phyloP scores from a whole-genome alignment of 441 rosid species.

The Brassica balearica region DNA sequence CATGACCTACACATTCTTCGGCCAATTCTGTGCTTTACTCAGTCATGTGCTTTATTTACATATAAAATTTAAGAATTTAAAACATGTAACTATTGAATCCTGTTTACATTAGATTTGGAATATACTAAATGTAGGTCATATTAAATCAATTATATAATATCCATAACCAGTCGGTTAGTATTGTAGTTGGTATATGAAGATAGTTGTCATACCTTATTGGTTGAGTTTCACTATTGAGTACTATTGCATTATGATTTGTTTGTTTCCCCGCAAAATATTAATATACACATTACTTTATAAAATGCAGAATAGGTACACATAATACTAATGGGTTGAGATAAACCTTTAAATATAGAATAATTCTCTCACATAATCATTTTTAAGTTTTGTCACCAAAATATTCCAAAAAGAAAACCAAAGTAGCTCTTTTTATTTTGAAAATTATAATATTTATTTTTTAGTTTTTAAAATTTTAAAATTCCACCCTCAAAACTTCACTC shows the following conservation, averaged over 20 bases:
- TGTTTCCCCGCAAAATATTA: too few relatives aligned
- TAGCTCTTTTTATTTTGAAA: too few relatives aligned
- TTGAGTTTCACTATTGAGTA: background rate
- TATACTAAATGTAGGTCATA: background rate
- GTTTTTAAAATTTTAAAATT: too few relatives aligned
- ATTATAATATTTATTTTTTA: too few relatives aligned
- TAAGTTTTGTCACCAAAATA: too few relatives aligned
- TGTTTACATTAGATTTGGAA: background rate
- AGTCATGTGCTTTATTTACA: slow-evolving; percentile 4
- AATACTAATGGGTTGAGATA: too few relatives aligned
- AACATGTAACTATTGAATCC: background rate
- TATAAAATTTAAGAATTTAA: background rate
- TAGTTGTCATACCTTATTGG: background rate
- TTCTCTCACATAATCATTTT: too few relatives aligned
- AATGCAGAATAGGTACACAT: too few relatives aligned
- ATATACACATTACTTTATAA: too few relatives aligned
- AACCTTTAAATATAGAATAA: too few relatives aligned
- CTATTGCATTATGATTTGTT: background rate
- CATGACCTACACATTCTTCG: slow-evolving; percentile 35
- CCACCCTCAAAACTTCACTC: too few relatives aligned
- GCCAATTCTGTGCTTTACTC: slow-evolving; percentile 17
- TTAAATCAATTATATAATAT: slow-evolving; percentile 1
- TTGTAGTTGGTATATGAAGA: slow-evolving; percentile 6
- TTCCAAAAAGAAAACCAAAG: too few relatives aligned
- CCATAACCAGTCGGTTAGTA: background rate